Percentiles rank a stretch among this genome's conserved stretches.
phyloP scores from a whole-genome alignment of 2,329 filamentous ascomycete species.

The Pochonia chlamydosporia region DNA sequence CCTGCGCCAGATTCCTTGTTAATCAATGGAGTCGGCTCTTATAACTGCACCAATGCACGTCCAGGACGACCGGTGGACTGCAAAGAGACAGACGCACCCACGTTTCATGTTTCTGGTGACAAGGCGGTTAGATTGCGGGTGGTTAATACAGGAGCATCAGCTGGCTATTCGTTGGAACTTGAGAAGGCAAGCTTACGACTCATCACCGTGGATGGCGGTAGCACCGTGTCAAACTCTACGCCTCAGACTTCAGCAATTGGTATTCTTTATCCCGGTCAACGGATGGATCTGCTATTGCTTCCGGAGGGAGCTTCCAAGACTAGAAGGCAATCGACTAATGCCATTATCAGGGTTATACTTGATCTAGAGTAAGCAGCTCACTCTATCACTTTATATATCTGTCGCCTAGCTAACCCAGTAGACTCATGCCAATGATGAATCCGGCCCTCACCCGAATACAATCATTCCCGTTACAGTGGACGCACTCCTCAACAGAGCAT shows the following conservation, averaged over 20 bases:
- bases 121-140: conserved; percentile 8
- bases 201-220: conserved; percentile 11
- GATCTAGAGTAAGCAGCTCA: neutral
- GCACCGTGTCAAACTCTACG: neutral
- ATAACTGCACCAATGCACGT: conserved; percentile 8
- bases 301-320: neutral
- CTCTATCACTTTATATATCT: neutral
- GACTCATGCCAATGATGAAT: conserved; percentile 12
- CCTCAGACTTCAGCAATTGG: conserved; percentile 8
- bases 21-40: conserved; percentile 10
- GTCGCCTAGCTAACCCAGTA: neutral
- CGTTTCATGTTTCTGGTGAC: conserved; percentile 1
- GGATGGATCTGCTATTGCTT: conserved; percentile 9
- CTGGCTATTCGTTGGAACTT: conserved; percentile 12
- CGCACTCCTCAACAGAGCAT: neutral
- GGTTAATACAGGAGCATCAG: conserved; percentile 10
- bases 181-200: conserved; percentile 7
- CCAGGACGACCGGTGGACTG: conserved; percentile 7
- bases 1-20: conserved; percentile 11
- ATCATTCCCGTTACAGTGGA: conserved; percentile 8
- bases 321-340: neutral
- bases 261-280: conserved; percentile 10
- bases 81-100: neutral
- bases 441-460: conserved; percentile 9
- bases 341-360: neutral